Percentiles rank a stretch among this genome's conserved stretches.
Conservation (phyloP, 768 basidiomycete species). For the Trametopsis cervina region DNA sequence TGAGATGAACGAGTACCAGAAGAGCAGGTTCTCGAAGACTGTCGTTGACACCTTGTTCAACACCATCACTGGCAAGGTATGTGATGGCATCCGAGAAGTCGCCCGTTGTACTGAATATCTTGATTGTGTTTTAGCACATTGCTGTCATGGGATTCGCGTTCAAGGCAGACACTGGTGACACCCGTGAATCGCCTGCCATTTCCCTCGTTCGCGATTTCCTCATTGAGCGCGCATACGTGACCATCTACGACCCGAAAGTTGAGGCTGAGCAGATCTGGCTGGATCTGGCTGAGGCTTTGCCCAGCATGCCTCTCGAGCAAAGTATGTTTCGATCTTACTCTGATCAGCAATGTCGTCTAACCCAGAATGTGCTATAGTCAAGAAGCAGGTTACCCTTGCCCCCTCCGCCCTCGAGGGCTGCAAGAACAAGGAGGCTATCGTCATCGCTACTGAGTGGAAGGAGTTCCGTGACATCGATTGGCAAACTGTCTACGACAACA, state of each 20-base stretch:
- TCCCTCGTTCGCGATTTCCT: constrained; percentile 92
- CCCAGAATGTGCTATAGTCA: constrained; percentile 45
- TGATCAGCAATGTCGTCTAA: too few species aligned
- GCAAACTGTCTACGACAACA: constrained; percentile 73
- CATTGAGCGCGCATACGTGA: constrained; percentile 79
- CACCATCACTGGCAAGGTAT: constrained; percentile 90
- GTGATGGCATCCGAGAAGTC: too few species aligned
- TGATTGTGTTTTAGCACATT: constrained; percentile 82
- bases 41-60: constrained; percentile 98
- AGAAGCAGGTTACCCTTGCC: constrained; percentile 81
- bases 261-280: constrained; percentile 80
- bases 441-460: constrained; percentile 96
- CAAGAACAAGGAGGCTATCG: constrained; percentile 83
- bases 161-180: constrained; percentile 99
- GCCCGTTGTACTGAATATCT: too few species aligned
- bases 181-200: constrained; percentile 95
- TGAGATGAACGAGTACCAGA: constrained; percentile 98
- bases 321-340: constrained; percentile 44
- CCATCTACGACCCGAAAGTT: constrained; percentile 91
- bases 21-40: constrained; percentile 88
- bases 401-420: constrained; percentile 81
- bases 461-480: constrained; percentile 94
- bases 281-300: constrained; percentile 66
- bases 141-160: constrained; percentile 98
- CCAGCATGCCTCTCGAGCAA: constrained; percentile 50